These are phyloP conservation scores for Chlorella vulgaris DNA, from an alignment of 139 green algal species.

Conservation along the genomic window DNA sequence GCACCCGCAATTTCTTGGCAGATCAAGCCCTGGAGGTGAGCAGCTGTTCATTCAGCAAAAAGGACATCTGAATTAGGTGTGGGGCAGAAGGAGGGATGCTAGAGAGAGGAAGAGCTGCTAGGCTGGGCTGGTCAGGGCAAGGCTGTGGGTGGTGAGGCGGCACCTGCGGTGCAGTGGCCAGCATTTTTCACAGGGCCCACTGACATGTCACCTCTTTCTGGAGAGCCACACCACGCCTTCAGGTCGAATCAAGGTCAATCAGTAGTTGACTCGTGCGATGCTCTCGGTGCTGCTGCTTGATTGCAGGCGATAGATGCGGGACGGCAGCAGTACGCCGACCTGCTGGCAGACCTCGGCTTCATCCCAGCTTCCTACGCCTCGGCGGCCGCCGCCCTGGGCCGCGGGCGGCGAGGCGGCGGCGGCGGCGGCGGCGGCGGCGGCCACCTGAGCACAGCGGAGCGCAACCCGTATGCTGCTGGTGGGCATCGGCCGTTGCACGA, in stretches of 20 bases:
- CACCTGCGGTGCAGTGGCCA: too few species aligned
- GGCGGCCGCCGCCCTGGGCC: neutral
- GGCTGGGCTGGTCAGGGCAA: too few species aligned
- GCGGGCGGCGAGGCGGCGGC: neutral
- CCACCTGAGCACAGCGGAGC: neutral
- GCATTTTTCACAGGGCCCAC: too few species aligned
- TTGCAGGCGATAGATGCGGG: slow-evolving; percentile 73
- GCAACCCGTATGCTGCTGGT: slow-evolving; percentile 8
- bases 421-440: neutral
- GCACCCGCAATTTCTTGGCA: slow-evolving; percentile 31
- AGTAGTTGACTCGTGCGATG: too few species aligned
- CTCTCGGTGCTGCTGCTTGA: too few species aligned
- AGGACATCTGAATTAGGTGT: too few species aligned
- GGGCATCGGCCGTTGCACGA: slow-evolving; percentile 7
- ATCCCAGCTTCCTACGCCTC: slow-evolving; percentile 44
- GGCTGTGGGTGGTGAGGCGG: too few species aligned
- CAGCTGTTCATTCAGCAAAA: neutral
- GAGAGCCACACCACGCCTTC: neutral
- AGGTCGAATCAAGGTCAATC: too few species aligned
- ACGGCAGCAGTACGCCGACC: slow-evolving; percentile 71
- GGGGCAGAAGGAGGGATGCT: too few species aligned
- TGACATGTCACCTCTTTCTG: too few species aligned
- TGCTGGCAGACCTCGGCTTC: slow-evolving; percentile 78
- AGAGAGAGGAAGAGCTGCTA: too few species aligned
- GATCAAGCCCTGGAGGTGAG: slow-evolving; percentile 43